Conservation (phyloP, 2,329 filamentous ascomycete genomes). For the Domatiomyces globalis region DNA sequence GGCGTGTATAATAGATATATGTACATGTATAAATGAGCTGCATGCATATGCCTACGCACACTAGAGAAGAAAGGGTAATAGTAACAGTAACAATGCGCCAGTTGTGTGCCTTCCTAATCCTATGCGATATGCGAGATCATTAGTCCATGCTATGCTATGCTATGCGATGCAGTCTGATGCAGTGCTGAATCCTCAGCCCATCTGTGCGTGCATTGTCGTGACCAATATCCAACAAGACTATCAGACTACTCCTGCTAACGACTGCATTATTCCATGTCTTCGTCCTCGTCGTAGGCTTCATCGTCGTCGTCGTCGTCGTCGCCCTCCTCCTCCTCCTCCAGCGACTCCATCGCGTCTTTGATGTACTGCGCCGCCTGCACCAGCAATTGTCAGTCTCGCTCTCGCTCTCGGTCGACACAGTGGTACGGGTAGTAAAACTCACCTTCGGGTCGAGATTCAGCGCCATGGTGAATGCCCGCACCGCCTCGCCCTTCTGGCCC, state of each 20-base stretch:
- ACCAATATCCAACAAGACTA: not conserved
- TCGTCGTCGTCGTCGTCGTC: slow-evolving; percentile 57
- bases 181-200: not conserved
- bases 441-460: slow-evolving; percentile 95
- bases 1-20: no score
- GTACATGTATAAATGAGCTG: no score
- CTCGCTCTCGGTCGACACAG: not conserved
- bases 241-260: not conserved
- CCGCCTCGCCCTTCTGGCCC: slow-evolving; percentile 54
- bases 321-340: slow-evolving; percentile 60
- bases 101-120: no score
- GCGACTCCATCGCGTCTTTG: slow-evolving; percentile 88
- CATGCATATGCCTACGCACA: no score
- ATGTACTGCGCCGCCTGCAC: slow-evolving; percentile 74
- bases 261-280: slow-evolving; percentile 31
- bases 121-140: no score
- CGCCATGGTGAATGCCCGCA: slow-evolving; percentile 87
- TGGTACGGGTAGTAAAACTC: slow-evolving; percentile 20
- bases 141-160: not conserved
- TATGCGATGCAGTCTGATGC: not conserved
- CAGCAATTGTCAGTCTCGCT: not conserved
- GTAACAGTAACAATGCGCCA: no score
- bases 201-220: no score
- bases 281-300: slow-evolving; percentile 47
- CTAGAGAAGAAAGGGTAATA: no score